Evolutionary conservation across 768 basidiomycete genomes (phyloP), one percentile per base, ranked within the genome.

Genomic region (Podaxis sp.): DNA sequence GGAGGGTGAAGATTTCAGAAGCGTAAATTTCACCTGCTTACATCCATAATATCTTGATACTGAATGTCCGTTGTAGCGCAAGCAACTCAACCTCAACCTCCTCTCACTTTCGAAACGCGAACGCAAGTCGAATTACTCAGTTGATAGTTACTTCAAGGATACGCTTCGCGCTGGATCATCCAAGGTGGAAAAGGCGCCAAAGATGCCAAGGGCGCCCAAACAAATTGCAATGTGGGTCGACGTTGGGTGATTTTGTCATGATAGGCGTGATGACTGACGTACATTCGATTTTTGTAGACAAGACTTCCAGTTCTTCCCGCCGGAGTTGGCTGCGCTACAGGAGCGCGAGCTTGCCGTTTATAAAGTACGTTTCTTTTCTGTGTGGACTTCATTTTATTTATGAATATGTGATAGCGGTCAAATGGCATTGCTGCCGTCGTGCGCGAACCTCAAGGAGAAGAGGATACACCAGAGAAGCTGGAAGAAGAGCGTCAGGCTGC

Each of bases 281-380:
- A 13, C 16, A 13, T 46, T 50, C 18, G 58, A 25, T 3, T 5
- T 44, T 7, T 6, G 18, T 67, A 95, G 92, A 64, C 90, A 95
- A 73, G 96, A 97, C 72, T 96, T 94, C 81, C 96, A 99, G 69
- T 98, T 99, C 80, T 98, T 92, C 77, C 90, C 95, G 5, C 83
- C 87, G 0, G 80, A 88, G 55, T 73, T 98, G 10, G 81, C 86
- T 3, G 86, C 86, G 66, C 76, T 98, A 27, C 95, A 98, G 69
- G 93, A 96, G 66, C 83, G 87, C 58, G 96, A 98, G 72, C 76
- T 90, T 18, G 88, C 88, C 0, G 91, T 87, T 10, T 88, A 88
- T 71, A 90, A 90, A 77, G 91, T 88, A 60, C n/a, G 23, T 47
- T 48, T 32, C 11, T 14, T 52, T 38, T 16, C 25, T 59, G 6